Conservation (phyloP, 345 rosid species). For the Murraya paniculata region DNA sequence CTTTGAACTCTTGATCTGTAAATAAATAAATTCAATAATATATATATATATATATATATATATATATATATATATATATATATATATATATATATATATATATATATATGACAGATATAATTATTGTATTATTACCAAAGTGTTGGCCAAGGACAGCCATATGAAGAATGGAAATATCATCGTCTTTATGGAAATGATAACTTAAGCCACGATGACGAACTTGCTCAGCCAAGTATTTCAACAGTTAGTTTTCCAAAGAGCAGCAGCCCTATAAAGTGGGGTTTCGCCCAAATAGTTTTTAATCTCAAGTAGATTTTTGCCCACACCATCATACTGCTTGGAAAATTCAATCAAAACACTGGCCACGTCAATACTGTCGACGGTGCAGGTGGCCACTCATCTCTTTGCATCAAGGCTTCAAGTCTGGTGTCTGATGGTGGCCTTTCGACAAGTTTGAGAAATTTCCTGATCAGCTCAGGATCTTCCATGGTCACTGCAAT, state of each 20-base stretch:
- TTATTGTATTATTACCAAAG: not conserved
- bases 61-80: too few relatives aligned
- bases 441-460: not conserved
- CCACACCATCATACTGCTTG: rapidly evolving
- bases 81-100: too few relatives aligned
- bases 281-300: not conserved
- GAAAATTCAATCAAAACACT: not conserved
- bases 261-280: not conserved
- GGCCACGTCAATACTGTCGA: not conserved
- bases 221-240: not conserved
- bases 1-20: too few relatives aligned
- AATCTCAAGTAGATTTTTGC: not conserved
- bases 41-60: too few relatives aligned
- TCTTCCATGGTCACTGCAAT: not conserved
- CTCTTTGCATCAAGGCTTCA: not conserved
- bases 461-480: not conserved
- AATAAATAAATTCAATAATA: too few relatives aligned
- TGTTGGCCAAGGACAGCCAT: not conserved
- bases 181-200: not conserved
- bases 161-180: not conserved
- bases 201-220: not conserved
- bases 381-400: not conserved
- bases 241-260: not conserved
- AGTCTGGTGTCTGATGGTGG: rapidly evolving
- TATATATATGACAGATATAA: not conserved